Percentiles rank a stretch among this genome's conserved stretches.
Conservation (phyloP, 2,329 filamentous ascomycete genomes). For the Aspergillus sp. region DNA sequence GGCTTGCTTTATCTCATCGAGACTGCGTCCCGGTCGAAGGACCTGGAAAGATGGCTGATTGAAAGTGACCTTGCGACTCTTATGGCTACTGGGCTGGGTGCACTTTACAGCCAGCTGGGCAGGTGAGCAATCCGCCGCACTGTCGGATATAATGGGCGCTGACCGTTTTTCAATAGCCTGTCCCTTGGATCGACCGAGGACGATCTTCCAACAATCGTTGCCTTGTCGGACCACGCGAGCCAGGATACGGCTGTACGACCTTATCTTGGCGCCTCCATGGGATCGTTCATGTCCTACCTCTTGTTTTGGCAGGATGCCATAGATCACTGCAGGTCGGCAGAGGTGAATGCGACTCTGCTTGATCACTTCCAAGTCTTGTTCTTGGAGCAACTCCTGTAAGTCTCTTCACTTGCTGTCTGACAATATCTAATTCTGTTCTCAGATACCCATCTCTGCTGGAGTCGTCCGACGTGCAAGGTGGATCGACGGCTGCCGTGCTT, state of each 20-base stretch:
- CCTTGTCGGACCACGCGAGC: constrained; percentile 78
- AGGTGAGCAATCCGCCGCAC: constrained; percentile 31
- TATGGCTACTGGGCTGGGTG: constrained; percentile 92
- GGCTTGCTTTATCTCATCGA: constrained; percentile 94
- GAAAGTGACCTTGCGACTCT: constrained; percentile 92
- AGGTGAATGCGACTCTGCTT: constrained; percentile 84
- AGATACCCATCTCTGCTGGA: constrained; percentile 93
- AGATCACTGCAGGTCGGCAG: constrained; percentile 84
- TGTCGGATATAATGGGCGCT: constrained; percentile 46
- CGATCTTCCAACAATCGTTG: constrained; percentile 66
- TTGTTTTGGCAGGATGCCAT: constrained; percentile 97
- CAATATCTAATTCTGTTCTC: no score
- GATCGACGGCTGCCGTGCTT: constrained; percentile 89
- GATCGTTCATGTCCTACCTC: constrained; percentile 89
- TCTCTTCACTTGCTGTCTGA: no score
- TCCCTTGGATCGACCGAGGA: constrained; percentile 67
- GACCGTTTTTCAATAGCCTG: constrained; percentile 50
- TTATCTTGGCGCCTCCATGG: constrained; percentile 78
- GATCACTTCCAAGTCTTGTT: constrained; percentile 98
- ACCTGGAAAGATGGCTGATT: constrained; percentile 90
- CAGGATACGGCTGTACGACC: constrained; percentile 63
- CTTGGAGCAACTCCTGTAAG: constrained; percentile 81
- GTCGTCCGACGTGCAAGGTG: constrained; percentile 93
- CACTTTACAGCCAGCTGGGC: constrained; percentile 59
- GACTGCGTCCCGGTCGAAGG: constrained; percentile 70